A percentile compares a stretch with the other conserved stretches of the same genome.
Evolutionary conservation across 768 basidiomycete genomes (phyloP).

Genomic region (Arthromyces matolae): DNA sequence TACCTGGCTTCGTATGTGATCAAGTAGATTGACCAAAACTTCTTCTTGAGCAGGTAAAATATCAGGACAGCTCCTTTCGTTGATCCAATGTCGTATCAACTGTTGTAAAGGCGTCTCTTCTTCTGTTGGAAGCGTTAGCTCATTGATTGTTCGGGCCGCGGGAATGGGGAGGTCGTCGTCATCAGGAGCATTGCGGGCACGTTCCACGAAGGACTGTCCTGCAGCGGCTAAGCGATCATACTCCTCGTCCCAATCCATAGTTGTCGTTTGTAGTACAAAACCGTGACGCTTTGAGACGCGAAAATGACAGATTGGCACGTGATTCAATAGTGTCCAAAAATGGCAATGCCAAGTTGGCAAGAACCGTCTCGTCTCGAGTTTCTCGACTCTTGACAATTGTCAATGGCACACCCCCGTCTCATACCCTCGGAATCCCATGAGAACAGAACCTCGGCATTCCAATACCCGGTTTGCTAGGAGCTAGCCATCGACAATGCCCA

Average conservation of each 20-base stretch:
- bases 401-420: too few relatives aligned
- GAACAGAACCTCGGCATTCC: too few relatives aligned
- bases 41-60: conserved; percentile 71
- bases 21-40: conserved; percentile 60
- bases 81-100: conserved; percentile 81
- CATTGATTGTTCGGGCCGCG: conserved; percentile 7
- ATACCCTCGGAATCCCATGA: too few relatives aligned
- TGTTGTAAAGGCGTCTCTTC: conserved; percentile 61
- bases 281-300: too few relatives aligned
- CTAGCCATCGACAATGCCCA: too few relatives aligned
- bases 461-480: too few relatives aligned
- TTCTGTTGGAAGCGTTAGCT: conserved; percentile 16
- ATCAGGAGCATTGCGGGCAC: conserved; percentile 32
- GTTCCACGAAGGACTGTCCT: conserved; percentile 28
- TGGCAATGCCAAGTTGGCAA: too few relatives aligned
- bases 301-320: too few relatives aligned
- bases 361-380: too few relatives aligned
- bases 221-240: conserved; percentile 24
- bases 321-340: too few relatives aligned
- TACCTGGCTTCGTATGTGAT: conserved; percentile 83
- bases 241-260: conserved; percentile 39
- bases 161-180: conserved; percentile 36
- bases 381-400: too few relatives aligned
- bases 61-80: conserved; percentile 80
- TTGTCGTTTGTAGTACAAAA: too few relatives aligned